These are phyloP conservation scores for Amaranthus palmeri DNA, from an alignment of 148 eudicot genomes.

Conservation along the genomic window DNA sequence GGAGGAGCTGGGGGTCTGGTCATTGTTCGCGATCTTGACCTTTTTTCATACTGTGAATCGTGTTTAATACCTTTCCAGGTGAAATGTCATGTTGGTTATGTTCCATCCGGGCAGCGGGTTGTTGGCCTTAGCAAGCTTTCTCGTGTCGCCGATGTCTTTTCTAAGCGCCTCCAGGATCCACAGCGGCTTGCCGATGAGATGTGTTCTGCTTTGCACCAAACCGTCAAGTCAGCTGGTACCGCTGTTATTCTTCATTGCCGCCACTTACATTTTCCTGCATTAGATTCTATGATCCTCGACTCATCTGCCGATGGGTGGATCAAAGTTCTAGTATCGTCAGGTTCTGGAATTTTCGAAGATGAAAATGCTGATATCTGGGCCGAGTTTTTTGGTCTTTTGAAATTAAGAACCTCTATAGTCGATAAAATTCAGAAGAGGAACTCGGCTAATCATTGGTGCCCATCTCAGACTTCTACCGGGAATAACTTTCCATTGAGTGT, in stretches of 20 bases:
- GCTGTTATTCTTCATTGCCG: constrained; percentile 69
- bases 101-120: constrained; percentile 79
- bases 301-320: constrained; percentile 42
- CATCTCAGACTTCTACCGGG: constrained; percentile 28
- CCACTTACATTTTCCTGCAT: constrained; percentile 59
- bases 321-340: constrained; percentile 45
- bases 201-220: constrained; percentile 52
- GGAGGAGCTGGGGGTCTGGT: constrained; percentile 96
- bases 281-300: constrained; percentile 47
- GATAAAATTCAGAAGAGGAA: constrained; percentile 27
- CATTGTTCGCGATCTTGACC: constrained; percentile 80
- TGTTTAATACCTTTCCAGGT: constrained; percentile 90
- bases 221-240: constrained; percentile 67
- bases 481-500: constrained; percentile 12
- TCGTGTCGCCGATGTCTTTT: constrained; percentile 73
- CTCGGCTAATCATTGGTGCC: constrained; percentile 52
- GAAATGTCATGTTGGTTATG: constrained; percentile 85
- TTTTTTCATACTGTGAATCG: constrained; percentile 83
- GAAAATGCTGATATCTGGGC: constrained; percentile 46
- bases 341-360: constrained; percentile 63
- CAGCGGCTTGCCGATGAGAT: constrained; percentile 78
- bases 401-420: constrained; percentile 34
- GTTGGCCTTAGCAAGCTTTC: constrained; percentile 95
- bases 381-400: constrained; percentile 58
- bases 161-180: constrained; percentile 85